Base-by-base conservation (phyloP, 2,329 filamentous ascomycete species). In the Fusarium sambucinum region DNA sequence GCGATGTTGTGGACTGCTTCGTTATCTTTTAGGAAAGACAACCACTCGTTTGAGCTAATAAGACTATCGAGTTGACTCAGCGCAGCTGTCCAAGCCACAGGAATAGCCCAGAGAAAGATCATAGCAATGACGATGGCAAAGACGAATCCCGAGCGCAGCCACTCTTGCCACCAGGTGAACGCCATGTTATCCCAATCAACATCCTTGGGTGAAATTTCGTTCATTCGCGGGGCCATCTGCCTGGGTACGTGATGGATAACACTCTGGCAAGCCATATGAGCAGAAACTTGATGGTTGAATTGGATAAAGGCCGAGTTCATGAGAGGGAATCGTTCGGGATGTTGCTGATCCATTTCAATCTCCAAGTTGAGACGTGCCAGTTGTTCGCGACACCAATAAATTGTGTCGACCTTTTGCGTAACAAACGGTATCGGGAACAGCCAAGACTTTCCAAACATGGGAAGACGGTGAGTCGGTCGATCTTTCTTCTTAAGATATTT, bases 231-330 rank as follows among this genome's bases (percentile, higher is more conserved):
- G 2, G 93, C 87, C 96, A 99, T 99, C 45, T 97, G 92, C 72
- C 92, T 92, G 2, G 96, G 96, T 1, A 97, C 79, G 74, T 99
- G 96, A 77, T 98, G 94, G 38, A 92, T 94, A 45, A 96, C 86
- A 47, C 93, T 90, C 77, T 99, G 96, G 77, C 94, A 97, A 59
- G 95, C 96, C 96, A 99, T 98, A 75, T 99, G 96, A 0, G 96
- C 96, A 8, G 95, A 94, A 3, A 97, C 92, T 77, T 99, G 96
- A 75, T 97, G 92, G 75, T 99, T 97, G 85, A 99, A 99, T 77
- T 99, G 96, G 64, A 99, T 94, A 73, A 99, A 99, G 1, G 96
- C 96, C 1, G 95, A 97, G 74, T 92, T 97, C 94, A 97, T 96
- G 46, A 94, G 81, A 0, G 95, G 94, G 66, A 93, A 98, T 6